Conservation (phyloP, 208 protist genomes). For the Crithidia sp. region DNA sequence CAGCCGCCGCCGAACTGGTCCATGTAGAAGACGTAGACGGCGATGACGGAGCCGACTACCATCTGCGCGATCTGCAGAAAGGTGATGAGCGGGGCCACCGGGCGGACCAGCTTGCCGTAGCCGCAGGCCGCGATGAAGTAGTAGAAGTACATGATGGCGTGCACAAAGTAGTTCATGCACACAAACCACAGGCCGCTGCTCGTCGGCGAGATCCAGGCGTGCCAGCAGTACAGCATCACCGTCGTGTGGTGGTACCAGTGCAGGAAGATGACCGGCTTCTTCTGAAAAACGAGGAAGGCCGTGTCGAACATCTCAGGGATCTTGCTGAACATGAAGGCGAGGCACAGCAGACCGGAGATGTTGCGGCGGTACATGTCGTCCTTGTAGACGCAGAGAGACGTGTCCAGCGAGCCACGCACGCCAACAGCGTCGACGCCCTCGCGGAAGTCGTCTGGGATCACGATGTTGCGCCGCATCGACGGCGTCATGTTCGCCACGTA, state of each 20-base stretch:
- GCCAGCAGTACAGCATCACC: conserved; percentile 93
- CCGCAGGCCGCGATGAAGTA: conserved; percentile 85
- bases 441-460: conserved; percentile 27
- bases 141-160: conserved; percentile 96
- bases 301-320: conserved; percentile 91
- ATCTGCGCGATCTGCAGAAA: conserved; percentile 93
- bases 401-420: conserved; percentile 51
- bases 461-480: conserved; percentile 37
- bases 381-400: conserved; percentile 54
- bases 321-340: conserved; percentile 85
- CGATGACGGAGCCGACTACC: conserved; percentile 88
- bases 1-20: conserved; percentile 45
- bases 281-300: conserved; percentile 84
- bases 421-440: conserved; percentile 34
- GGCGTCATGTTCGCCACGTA: conserved; percentile 28
- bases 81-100: conserved; percentile 86
- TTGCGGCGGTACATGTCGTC: conserved; percentile 47
- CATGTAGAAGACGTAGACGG: conserved; percentile 46
- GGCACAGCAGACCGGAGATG: conserved; percentile 49
- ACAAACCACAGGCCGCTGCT: conserved; percentile 80
- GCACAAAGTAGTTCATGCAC: conserved; percentile 94
- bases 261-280: conserved; percentile 88
- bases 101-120: conserved; percentile 60
- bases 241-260: conserved; percentile 95
- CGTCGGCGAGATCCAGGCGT: conserved; percentile 57